Conservation (phyloP, 1,139 yeast species). For the Protomyces pachydermus region DNA sequence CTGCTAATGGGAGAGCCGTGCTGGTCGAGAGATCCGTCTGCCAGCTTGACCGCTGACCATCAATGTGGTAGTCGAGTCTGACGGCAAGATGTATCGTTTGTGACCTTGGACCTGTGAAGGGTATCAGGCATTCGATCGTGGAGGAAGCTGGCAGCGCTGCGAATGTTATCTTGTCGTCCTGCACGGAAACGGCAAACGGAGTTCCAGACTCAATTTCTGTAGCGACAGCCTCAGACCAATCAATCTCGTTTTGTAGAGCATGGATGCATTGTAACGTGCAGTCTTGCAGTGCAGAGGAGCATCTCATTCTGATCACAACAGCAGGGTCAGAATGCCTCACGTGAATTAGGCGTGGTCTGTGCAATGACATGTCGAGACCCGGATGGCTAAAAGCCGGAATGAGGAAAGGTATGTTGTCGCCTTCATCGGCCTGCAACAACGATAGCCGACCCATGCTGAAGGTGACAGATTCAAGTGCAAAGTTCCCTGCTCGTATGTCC, state of each 20-base stretch:
- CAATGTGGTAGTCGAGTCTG: neutral
- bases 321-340: neutral
- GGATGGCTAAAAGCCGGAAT: neutral
- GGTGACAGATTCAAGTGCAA: too few species aligned
- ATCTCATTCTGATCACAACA: neutral
- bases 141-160: neutral
- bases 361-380: neutral
- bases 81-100: too few species aligned
- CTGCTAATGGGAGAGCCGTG: conserved; percentile 49
- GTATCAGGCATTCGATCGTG: neutral
- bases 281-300: too few species aligned
- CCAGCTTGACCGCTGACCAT: neutral
- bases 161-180: too few species aligned
- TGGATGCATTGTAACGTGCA: too few species aligned
- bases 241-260: too few species aligned
- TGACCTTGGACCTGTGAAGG: too few species aligned
- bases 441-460: too few species aligned
- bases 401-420: neutral
- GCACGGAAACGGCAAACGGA: too few species aligned
- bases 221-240: too few species aligned
- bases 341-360: neutral
- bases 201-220: too few species aligned
- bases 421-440: neutral
- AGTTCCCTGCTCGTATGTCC: neutral
- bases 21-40: neutral